phyloP scores from a whole-genome alignment of 306 rosid species.

The Lathyrus oleraceus region DNA sequence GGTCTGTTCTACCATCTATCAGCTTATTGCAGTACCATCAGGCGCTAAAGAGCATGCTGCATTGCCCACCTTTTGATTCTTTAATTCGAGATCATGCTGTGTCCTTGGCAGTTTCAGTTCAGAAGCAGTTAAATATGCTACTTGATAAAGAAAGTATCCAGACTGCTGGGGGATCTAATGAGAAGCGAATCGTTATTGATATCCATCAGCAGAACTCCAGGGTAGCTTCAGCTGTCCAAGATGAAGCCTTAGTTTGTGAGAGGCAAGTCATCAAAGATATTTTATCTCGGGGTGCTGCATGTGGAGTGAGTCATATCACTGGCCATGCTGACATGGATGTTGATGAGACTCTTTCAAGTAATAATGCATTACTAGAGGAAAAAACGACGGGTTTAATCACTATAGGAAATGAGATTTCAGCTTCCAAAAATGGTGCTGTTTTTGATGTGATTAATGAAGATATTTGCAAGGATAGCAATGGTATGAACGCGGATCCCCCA shows the following conservation, averaged over 20 bases:
- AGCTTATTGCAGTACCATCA: constrained; percentile 66
- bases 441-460: constrained; percentile 25
- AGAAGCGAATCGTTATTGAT: constrained; percentile 27
- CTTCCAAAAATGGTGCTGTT: constrained; percentile 37
- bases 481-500: constrained; percentile 44
- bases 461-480: constrained; percentile 32
- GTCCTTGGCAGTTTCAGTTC: constrained; percentile 73
- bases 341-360: constrained; percentile 52
- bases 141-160: constrained; percentile 43
- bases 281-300: constrained; percentile 17
- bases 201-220: constrained; percentile 29
- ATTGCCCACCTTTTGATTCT: constrained; percentile 83
- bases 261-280: constrained; percentile 14
- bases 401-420: constrained; percentile 38
- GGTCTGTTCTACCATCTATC: constrained; percentile 55
- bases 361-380: constrained; percentile 28
- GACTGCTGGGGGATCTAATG: constrained; percentile 36
- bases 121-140: constrained; percentile 56
- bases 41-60: constrained; percentile 61
- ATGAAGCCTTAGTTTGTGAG: constrained; percentile 25
- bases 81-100: constrained; percentile 77
- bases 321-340: constrained; percentile 22
- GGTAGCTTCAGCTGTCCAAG: constrained; percentile 25
- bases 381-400: constrained; percentile 28
- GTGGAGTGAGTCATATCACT: constrained; percentile 15